phyloP scores from a whole-genome alignment of 2,329 filamentous ascomycete genomes.

The Teratosphaeria zuluensis region DNA sequence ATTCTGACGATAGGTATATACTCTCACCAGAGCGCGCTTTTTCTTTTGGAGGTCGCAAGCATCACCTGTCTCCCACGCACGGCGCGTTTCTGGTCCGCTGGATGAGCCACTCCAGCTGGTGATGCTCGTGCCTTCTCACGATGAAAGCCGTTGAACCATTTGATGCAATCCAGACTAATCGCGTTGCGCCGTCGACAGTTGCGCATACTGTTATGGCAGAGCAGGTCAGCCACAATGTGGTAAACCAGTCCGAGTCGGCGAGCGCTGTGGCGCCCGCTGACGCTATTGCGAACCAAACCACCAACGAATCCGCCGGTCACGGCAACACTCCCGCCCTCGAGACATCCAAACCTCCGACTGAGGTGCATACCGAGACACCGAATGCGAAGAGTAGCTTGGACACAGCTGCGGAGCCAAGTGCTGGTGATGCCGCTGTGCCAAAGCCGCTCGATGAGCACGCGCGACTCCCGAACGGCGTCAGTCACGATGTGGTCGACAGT shows the following conservation, averaged over 20 bases:
- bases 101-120: not conserved
- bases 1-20: not conserved
- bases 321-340: conserved; percentile 22
- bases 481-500: conserved; percentile 5
- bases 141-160: not conserved
- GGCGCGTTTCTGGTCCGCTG: not conserved
- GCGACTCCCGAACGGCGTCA: conserved; percentile 2
- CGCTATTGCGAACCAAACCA: conserved; percentile 49
- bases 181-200: conserved; percentile 10
- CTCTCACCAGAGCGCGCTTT: not conserved
- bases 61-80: not conserved
- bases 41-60: not conserved
- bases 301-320: conserved; percentile 45
- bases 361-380: not conserved
- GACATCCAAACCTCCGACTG: conserved; percentile 3
- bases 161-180: not conserved
- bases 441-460: conserved; percentile 1
- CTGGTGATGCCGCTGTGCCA: conserved; percentile 19
- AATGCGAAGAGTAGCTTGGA: conserved; percentile 3
- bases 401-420: conserved; percentile 21
- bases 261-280: conserved; percentile 50
- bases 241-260: conserved; percentile 60
- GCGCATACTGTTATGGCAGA: conserved; percentile 57
- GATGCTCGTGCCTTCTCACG: not conserved
- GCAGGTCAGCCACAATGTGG: conserved; percentile 60